These are phyloP conservation scores for Paxillus rubicundulus DNA, from an alignment of 768 basidiomycete genomes.

Conservation along the genomic window DNA sequence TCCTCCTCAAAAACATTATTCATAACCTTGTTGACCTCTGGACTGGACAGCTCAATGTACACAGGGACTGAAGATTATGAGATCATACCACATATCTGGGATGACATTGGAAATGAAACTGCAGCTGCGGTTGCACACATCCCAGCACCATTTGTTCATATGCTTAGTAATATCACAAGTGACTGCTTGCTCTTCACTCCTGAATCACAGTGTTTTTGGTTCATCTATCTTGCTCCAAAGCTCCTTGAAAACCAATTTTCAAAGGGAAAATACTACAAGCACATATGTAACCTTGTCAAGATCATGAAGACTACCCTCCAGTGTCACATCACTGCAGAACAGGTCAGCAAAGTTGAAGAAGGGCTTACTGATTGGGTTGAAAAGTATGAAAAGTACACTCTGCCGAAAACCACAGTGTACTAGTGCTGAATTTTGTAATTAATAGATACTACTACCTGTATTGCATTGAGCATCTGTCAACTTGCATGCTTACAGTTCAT, in stretches of 20 bases:
- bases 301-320: constrained; percentile 8
- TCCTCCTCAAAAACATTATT: too few relatives aligned
- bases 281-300: constrained; percentile 1
- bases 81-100: too few relatives aligned
- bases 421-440: constrained; percentile 14
- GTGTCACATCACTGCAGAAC: background rate
- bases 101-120: constrained; percentile 38
- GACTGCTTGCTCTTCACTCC: constrained; percentile 9
- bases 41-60: too few relatives aligned
- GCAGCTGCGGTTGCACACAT: constrained; percentile 17
- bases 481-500: constrained; percentile 20
- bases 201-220: constrained; percentile 23
- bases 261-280: constrained; percentile 13
- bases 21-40: constrained; percentile 33
- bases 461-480: constrained; percentile 1
- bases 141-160: constrained; percentile 30
- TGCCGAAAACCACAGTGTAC: constrained; percentile 1
- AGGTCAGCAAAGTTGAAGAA: background rate
- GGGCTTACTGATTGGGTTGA: constrained; percentile 1
- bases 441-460: constrained; percentile 11
- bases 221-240: constrained; percentile 15
- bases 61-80: too few relatives aligned
- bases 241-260: constrained; percentile 9
- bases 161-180: constrained; percentile 33
- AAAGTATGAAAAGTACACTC: constrained; percentile 7